Evolutionary conservation across 257 asterid genomes (phyloP).

Genomic region (Agastache rugosa): DNA sequence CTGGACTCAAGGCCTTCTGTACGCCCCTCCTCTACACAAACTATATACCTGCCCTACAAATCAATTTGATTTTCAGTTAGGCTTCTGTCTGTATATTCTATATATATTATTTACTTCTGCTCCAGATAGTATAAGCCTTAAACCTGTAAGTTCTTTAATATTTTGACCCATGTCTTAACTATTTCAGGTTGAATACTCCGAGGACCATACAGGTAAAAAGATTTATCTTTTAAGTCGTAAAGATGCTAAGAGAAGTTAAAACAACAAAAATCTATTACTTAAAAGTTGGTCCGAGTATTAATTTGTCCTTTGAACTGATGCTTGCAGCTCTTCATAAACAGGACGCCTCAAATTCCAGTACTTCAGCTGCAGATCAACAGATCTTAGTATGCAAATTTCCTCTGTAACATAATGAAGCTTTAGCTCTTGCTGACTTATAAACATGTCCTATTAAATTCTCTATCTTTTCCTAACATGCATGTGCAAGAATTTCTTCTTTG

Average conservation of each 20-base stretch:
- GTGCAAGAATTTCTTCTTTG: constrained; percentile 8
- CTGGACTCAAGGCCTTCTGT: constrained; percentile 76
- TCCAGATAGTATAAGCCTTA: constrained; percentile 30
- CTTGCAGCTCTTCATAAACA: constrained; percentile 66
- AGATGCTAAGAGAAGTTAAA: constrained; percentile 24
- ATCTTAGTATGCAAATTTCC: constrained; percentile 69
- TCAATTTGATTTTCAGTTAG: constrained; percentile 34
- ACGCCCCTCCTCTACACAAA: constrained; percentile 44
- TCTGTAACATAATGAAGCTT: constrained; percentile 27
- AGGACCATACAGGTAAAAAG: constrained; percentile 62
- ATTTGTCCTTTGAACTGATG: constrained; percentile 39
- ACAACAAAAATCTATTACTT: constrained; percentile 24
- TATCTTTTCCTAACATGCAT: constrained; percentile 32
- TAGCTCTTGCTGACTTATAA: constrained; percentile 6
- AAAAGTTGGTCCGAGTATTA: constrained; percentile 26
- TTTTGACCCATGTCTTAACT: constrained; percentile 39
- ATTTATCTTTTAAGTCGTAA: constrained; percentile 15
- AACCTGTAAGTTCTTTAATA: constrained; percentile 33
- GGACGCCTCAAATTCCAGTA: constrained; percentile 64
- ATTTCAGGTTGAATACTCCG: constrained; percentile 62
- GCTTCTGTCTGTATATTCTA: constrained; percentile 31
- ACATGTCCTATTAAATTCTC: constrained; percentile 9
- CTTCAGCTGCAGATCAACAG: constrained; percentile 93
- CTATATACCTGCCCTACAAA: constrained; percentile 17
- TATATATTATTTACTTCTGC: constrained; percentile 20